phyloP scores from a whole-genome alignment of 129 eudicot species.

The Gnaphalium uliginosum region DNA sequence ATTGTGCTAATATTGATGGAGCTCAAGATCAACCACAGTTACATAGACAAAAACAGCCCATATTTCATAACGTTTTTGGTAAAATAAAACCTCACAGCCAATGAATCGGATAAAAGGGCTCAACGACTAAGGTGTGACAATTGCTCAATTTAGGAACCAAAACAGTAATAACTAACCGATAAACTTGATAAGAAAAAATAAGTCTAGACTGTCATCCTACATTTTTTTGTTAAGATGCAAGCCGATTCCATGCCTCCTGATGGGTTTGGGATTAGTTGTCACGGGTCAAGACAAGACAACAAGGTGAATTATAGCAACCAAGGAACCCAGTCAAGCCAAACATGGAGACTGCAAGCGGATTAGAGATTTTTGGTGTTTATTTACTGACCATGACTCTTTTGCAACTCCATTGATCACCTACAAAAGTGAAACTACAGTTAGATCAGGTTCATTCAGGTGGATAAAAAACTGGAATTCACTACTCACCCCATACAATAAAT shows the following conservation, averaged over 20 bases:
- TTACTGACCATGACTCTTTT: conserved; percentile 22
- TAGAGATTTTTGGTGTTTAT: conserved; percentile 19
- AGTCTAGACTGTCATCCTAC: neutral
- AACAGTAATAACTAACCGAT: neutral
- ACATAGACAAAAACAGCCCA: neutral
- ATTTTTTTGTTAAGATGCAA: conserved; percentile 2
- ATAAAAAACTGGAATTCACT: neutral
- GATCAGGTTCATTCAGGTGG: neutral
- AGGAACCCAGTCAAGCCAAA: neutral
- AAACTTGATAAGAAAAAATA: neutral
- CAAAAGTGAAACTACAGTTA: neutral
- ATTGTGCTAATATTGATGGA: neutral
- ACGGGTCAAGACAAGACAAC: too few relatives aligned
- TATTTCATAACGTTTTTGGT: neutral
- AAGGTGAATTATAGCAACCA: neutral
- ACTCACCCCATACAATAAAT: neutral
- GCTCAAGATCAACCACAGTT: neutral
- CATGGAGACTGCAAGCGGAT: conserved; percentile 21
- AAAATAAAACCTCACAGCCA: neutral
- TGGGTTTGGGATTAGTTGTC: neutral
- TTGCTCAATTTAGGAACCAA: neutral
- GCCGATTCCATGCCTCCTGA: neutral
- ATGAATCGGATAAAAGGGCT: neutral
- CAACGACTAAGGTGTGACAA: neutral
- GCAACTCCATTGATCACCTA: conserved; percentile 25